A percentile compares a stretch with the other conserved stretches of the same genome.
Evolutionary conservation across 345 rosid species (phyloP).

Genomic region (Eucalyptus erythrocorys): DNA sequence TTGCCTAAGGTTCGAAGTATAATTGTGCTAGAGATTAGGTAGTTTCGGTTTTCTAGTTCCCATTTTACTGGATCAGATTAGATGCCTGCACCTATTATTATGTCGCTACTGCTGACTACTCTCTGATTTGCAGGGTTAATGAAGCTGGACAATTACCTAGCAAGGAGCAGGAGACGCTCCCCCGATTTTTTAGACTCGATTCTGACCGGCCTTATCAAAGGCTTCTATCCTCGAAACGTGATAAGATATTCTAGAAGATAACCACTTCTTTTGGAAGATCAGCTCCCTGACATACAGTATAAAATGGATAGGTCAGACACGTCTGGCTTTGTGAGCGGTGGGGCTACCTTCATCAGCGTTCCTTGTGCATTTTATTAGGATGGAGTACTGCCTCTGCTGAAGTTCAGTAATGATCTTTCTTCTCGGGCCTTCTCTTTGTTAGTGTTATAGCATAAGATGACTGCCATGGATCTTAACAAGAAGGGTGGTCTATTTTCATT

Average conservation of each 20-base stretch:
- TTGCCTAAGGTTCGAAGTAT: neutral
- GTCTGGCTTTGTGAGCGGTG: slow-evolving; percentile 90
- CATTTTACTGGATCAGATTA: neutral
- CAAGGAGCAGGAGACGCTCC: slow-evolving; percentile 34
- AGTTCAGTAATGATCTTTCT: slow-evolving; percentile 4
- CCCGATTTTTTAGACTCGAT: slow-evolving; percentile 8
- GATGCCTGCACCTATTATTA: neutral
- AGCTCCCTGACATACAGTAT: neutral
- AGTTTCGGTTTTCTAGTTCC: neutral
- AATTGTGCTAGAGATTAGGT: neutral
- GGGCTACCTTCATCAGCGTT: slow-evolving; percentile 17
- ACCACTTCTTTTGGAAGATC: neutral
- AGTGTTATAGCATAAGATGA: neutral
- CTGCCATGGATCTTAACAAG: slow-evolving; percentile 56
- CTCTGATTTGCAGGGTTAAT: slow-evolving; percentile 26
- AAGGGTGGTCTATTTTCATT: slow-evolving; percentile 21
- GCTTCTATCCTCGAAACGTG: slow-evolving; percentile 47
- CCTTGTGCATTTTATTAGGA: slow-evolving; percentile 2
- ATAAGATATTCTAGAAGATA: slow-evolving; percentile 17
- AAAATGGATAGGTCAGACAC: slow-evolving; percentile 85
- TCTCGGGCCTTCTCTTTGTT: neutral
- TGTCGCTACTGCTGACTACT: neutral
- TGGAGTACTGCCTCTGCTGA: neutral
- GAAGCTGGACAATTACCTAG: slow-evolving; percentile 13
- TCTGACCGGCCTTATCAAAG: slow-evolving; percentile 20